Evolutionary conservation across 2,329 filamentous ascomycete genomes (phyloP).

Genomic region (Paecilomyces formosus): DNA sequence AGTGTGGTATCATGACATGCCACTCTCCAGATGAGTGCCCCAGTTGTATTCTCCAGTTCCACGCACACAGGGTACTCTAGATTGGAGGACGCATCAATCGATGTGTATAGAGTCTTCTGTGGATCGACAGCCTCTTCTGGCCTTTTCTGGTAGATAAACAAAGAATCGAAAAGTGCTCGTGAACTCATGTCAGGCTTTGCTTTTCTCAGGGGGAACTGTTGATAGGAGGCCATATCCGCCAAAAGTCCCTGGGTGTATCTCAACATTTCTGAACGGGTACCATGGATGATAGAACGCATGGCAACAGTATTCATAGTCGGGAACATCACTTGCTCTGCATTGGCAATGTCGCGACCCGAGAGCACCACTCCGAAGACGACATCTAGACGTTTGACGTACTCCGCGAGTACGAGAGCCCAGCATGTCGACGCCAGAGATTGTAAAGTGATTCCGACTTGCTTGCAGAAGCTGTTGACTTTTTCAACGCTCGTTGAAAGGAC

Average conservation of each 20-base stretch:
- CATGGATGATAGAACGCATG: slow-evolving; percentile 65
- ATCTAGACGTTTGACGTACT: slow-evolving; percentile 58
- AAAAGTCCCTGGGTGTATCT: slow-evolving; percentile 66
- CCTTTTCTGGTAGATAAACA: slow-evolving; percentile 60
- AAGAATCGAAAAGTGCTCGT: slow-evolving; percentile 50
- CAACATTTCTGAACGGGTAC: slow-evolving; percentile 57
- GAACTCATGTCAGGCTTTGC: slow-evolving; percentile 49
- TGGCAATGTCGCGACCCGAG: slow-evolving; percentile 72
- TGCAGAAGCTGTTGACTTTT: slow-evolving; percentile 55
- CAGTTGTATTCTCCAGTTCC: slow-evolving; percentile 61
- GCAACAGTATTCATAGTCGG: slow-evolving; percentile 90
- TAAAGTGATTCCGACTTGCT: slow-evolving; percentile 57
- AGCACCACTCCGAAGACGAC: slow-evolving; percentile 76
- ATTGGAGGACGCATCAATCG: slow-evolving; percentile 55
- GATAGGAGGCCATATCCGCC: slow-evolving; percentile 58
- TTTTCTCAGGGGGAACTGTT: slow-evolving; percentile 69
- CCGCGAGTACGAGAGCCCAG: slow-evolving; percentile 66
- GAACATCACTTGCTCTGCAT: slow-evolving; percentile 63
- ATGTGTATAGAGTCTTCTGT: slow-evolving; percentile 47
- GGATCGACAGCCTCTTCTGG: slow-evolving; percentile 23
- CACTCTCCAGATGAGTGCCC: slow-evolving; percentile 59
- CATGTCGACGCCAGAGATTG: slow-evolving; percentile 70
- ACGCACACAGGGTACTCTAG: slow-evolving; percentile 78
- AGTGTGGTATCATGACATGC: slow-evolving; percentile 58
- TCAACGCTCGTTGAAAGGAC: slow-evolving; percentile 24